Percentiles rank a stretch among this genome's conserved stretches.
Evolutionary conservation across 2,329 filamentous ascomycete genomes (phyloP).

Genomic region (Cercospora sojina): DNA sequence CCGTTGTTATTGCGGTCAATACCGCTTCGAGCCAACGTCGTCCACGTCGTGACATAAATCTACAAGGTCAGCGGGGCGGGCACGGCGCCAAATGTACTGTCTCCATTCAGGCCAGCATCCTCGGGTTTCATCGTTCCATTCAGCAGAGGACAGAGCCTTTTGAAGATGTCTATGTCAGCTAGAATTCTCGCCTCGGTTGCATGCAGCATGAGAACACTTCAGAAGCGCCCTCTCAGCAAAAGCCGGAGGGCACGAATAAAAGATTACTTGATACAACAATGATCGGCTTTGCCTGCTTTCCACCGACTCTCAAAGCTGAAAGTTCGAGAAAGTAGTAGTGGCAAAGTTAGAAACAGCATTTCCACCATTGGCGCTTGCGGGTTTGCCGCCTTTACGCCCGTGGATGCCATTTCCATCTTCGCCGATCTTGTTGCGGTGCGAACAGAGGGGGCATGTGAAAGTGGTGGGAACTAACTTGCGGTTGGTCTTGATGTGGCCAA

Average conservation of each 20-base stretch:
- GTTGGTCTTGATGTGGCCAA: slow-evolving; percentile 98
- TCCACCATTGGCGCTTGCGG: slow-evolving; percentile 20
- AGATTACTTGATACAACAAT: background rate
- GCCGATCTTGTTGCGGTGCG: slow-evolving; percentile 15
- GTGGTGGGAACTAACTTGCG: slow-evolving; percentile 70
- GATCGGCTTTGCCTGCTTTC: background rate
- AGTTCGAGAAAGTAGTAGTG: slow-evolving; percentile 21
- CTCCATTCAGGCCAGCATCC: slow-evolving; percentile 36
- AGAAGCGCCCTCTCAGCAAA: slow-evolving; percentile 16
- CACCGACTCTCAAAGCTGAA: slow-evolving; percentile 25
- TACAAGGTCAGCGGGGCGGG: slow-evolving; percentile 36
- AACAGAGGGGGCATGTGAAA: slow-evolving; percentile 25
- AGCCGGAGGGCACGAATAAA: background rate
- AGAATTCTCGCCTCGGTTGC: slow-evolving; percentile 24
- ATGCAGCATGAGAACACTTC: slow-evolving; percentile 20
- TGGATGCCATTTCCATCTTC: slow-evolving; percentile 20
- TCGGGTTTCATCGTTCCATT: slow-evolving; percentile 64
- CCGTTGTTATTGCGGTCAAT: background rate
- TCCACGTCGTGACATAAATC: background rate
- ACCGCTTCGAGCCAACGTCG: background rate
- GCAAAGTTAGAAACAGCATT: slow-evolving; percentile 17
- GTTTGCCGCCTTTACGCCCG: slow-evolving; percentile 19
- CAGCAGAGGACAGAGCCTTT: slow-evolving; percentile 77
- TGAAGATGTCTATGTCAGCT: slow-evolving; percentile 30
- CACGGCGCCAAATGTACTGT: slow-evolving; percentile 38